Percentiles rank a stretch among this genome's conserved stretches.
Conservation (phyloP, 1,139 yeast species). For the Hemisphaericaspora xylofermentans region DNA sequence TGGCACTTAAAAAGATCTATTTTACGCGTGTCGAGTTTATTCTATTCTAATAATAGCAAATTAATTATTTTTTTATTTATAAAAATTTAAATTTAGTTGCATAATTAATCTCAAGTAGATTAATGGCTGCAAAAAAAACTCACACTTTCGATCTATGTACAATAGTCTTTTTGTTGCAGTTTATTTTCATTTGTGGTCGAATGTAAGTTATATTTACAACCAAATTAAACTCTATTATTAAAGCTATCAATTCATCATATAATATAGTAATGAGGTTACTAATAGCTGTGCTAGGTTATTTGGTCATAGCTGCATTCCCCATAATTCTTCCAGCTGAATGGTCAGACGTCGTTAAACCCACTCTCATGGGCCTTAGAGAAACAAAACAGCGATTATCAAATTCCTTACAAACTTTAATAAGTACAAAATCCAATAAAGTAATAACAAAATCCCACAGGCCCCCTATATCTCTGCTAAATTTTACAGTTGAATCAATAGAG, state of each 20-base stretch:
- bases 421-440: slow-evolving; percentile 1
- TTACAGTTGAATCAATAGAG: background rate
- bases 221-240: background rate
- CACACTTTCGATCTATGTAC: no score
- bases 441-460: no score
- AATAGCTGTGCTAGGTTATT: background rate
- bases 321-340: slow-evolving; percentile 14
- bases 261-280: background rate
- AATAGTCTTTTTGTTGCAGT: no score
- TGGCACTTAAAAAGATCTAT: background rate
- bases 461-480: background rate
- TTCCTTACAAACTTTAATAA: slow-evolving; percentile 11
- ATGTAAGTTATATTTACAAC: no score
- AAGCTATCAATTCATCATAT: background rate
- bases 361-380: slow-evolving; percentile 11
- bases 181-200: no score
- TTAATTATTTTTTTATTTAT: no score
- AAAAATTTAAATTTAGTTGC: no score
- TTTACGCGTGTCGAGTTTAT: background rate
- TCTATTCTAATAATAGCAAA: no score
- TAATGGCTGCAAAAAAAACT: no score
- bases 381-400: slow-evolving; percentile 12
- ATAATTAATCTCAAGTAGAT: no score
- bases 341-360: slow-evolving; percentile 12
- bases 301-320: background rate